A percentile compares a stretch with the other conserved stretches of the same genome.
phyloP scores from a whole-genome alignment of 257 asterid species.

The Cynanchum wilfordii region DNA sequence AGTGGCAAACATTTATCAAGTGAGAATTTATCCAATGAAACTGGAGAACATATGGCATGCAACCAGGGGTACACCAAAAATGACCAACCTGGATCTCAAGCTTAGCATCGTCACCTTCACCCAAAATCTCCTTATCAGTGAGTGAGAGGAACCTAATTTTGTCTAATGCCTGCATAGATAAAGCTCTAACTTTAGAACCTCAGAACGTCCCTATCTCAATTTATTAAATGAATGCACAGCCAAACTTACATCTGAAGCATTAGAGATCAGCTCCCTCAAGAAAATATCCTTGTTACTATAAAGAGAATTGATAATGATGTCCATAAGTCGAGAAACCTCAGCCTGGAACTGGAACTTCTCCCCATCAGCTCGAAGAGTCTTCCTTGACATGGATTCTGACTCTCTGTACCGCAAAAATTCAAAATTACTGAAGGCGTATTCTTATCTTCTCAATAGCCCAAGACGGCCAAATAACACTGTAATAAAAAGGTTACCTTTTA shows the following conservation, averaged over 20 bases:
- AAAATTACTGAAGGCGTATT: neutral
- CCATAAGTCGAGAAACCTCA: conserved; percentile 97
- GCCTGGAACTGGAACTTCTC: conserved; percentile 98
- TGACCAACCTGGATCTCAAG: conserved; percentile 86
- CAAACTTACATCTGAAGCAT: conserved; percentile 88
- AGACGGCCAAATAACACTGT: neutral
- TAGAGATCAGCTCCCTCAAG: conserved; percentile 93
- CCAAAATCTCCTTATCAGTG: conserved; percentile 87
- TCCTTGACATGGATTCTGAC: conserved; percentile 81
- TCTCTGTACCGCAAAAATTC: conserved; percentile 45
- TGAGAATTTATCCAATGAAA: neutral
- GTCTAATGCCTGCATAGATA: conserved; percentile 66
- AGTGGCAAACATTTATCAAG: neutral
- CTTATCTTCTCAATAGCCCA: neutral
- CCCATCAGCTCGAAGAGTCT: conserved; percentile 57
- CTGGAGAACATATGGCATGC: neutral
- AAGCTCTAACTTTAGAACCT: neutral
- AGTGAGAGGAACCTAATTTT: conserved; percentile 88
- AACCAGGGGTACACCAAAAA: neutral
- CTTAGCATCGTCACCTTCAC: conserved; percentile 81
- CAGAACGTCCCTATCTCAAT: neutral
- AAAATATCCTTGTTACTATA: conserved; percentile 94
- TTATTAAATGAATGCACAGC: neutral
- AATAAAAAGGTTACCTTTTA: conserved; percentile 46
- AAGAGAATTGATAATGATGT: conserved; percentile 90